These are phyloP conservation scores for Pleurotus djamor DNA, from an alignment of 768 basidiomycete species.

Conservation along the genomic window DNA sequence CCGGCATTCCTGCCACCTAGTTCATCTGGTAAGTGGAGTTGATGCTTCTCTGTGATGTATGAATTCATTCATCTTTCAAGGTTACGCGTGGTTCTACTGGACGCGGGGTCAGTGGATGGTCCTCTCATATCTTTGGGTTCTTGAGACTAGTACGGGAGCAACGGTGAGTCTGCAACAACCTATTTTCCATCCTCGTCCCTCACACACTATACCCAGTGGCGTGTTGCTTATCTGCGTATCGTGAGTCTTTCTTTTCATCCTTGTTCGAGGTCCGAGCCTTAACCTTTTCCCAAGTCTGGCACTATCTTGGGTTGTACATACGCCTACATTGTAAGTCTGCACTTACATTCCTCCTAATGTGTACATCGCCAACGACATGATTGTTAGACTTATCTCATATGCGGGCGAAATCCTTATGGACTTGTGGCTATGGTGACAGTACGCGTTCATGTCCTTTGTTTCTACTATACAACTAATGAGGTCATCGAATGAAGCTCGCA, in stretches of 20 bases:
- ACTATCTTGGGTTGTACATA: constrained; percentile 30
- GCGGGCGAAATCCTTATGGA: constrained; percentile 37
- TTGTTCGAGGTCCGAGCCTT: not conserved
- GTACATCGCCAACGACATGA: not conserved
- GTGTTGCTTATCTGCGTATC: constrained; percentile 41
- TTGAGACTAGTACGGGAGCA: constrained; percentile 51
- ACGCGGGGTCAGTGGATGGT: constrained; percentile 49
- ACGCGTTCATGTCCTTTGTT: not conserved
- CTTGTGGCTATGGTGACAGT: constrained; percentile 37
- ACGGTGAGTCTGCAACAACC: constrained; percentile 22
- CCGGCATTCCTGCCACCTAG: constrained; percentile 38
- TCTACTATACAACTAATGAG: not conserved
- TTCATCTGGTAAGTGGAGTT: constrained; percentile 24
- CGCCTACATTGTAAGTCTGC: constrained; percentile 24
- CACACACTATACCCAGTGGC: constrained; percentile 24
- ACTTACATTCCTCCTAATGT: not conserved
- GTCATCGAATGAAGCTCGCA: too few relatives aligned
- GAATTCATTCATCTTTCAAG: constrained; percentile 17
- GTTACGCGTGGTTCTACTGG: constrained; percentile 30
- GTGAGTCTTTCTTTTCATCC: constrained; percentile 20
- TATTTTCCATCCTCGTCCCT: not conserved
- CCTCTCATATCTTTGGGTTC: constrained; percentile 48
- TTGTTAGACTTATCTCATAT: constrained; percentile 34
- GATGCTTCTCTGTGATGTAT: not conserved
- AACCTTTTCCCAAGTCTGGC: constrained; percentile 19